Conservation (phyloP, 441 rosid species). For the Manihot esculenta region DNA sequence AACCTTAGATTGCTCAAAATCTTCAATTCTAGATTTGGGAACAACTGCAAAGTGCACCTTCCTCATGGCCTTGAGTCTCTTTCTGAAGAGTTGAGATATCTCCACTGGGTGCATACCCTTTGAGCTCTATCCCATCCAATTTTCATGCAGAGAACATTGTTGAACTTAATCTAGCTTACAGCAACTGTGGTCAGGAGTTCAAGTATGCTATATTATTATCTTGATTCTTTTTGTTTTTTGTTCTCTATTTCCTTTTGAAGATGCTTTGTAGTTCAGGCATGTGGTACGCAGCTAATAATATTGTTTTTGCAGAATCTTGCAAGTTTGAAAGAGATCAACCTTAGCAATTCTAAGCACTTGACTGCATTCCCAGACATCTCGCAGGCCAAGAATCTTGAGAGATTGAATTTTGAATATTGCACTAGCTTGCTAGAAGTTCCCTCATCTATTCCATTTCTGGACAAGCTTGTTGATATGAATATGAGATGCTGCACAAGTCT, state of each 20-base stretch:
- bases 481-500: background rate
- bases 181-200: background rate
- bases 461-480: background rate
- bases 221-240: background rate
- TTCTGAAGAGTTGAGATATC: background rate
- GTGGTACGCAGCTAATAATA: background rate
- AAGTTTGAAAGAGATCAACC: slow-evolving; percentile 7
- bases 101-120: background rate
- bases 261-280: no score
- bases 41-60: background rate
- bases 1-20: background rate
- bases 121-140: background rate
- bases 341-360: slow-evolving; percentile 28
- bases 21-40: background rate
- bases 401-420: slow-evolving; percentile 27
- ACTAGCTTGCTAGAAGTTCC: slow-evolving; percentile 15
- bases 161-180: background rate
- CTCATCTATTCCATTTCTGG: background rate
- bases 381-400: slow-evolving; percentile 26
- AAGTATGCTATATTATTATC: background rate
- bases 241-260: no score
- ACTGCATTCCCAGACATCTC: slow-evolving; percentile 25
- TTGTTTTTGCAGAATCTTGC: background rate
- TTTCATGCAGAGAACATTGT: background rate
- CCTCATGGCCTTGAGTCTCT: background rate